Evolutionary conservation across 2,329 filamentous ascomycete species (phyloP).

Genomic region (Aspergillus novoparasiticus): DNA sequence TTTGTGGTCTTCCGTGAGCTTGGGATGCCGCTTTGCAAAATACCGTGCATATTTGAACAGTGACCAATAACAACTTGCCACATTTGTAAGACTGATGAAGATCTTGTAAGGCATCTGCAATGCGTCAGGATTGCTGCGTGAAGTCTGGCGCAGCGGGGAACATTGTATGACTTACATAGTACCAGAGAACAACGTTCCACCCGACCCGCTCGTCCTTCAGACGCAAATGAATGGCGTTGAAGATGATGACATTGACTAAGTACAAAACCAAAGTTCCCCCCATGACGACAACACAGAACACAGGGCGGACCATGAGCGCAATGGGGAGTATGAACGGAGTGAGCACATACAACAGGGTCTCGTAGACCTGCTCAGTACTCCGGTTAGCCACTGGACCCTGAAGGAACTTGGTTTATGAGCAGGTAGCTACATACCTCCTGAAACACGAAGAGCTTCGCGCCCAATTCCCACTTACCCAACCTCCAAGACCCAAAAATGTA

Average conservation of each 20-base stretch:
- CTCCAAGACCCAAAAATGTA: constrained; percentile 53
- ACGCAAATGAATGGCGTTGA: constrained; percentile 54
- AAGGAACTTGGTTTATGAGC: background rate
- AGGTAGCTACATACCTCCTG: constrained; percentile 40
- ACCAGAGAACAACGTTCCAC: constrained; percentile 41
- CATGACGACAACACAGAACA: constrained; percentile 44
- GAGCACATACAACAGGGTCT: constrained; percentile 50
- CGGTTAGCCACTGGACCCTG: background rate
- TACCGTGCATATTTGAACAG: constrained; percentile 51
- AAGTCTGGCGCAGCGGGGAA: background rate
- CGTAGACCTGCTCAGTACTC: constrained; percentile 44
- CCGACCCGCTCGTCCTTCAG: constrained; percentile 47
- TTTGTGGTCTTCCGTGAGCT: constrained; percentile 52
- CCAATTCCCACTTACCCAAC: constrained; percentile 53
- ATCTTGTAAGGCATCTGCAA: constrained; percentile 46
- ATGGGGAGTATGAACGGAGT: constrained; percentile 51
- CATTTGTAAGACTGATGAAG: constrained; percentile 48
- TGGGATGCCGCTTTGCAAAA: constrained; percentile 51
- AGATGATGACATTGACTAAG: constrained; percentile 47
- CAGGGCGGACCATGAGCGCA: constrained; percentile 46
- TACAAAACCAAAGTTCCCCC: constrained; percentile 45
- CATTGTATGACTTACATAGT: constrained; percentile 35
- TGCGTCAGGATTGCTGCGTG: background rate
- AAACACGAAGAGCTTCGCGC: constrained; percentile 53
- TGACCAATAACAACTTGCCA: constrained; percentile 45